These are phyloP conservation scores for Stephanodiscus minutulus DNA, from an alignment of 108 stramenopile genomes.

Conservation along the genomic window DNA sequence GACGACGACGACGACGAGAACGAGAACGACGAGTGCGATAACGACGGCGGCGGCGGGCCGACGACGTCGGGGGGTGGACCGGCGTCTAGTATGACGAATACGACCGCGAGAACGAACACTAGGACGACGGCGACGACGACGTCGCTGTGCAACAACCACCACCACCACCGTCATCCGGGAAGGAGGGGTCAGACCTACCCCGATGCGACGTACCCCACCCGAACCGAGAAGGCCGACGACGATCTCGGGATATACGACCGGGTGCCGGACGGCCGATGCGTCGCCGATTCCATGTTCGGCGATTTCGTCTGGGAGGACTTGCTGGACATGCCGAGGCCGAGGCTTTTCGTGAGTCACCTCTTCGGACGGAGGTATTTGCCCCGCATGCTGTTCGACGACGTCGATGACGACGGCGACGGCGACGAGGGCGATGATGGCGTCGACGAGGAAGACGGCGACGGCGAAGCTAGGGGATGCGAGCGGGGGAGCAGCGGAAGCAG, in stretches of 20 bases:
- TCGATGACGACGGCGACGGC: not conserved
- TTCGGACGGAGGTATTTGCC: slow-evolving; percentile 26
- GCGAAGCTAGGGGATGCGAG: too few relatives aligned
- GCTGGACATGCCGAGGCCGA: slow-evolving; percentile 21
- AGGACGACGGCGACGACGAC: not conserved
- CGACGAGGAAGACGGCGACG: too few relatives aligned
- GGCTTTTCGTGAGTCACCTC: slow-evolving; percentile 37
- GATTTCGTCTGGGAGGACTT: slow-evolving; percentile 38
- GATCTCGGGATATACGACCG: slow-evolving; percentile 2
- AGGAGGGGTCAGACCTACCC: slow-evolving; percentile 36
- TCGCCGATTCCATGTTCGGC: slow-evolving; percentile 16
- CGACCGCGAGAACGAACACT: not conserved
- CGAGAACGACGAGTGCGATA: not conserved
- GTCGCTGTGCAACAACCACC: not conserved
- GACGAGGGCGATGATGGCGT: not conserved
- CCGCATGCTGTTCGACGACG: slow-evolving; percentile 11
- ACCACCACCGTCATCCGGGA: not conserved
- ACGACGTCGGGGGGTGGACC: too few relatives aligned
- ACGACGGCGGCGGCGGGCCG: not conserved
- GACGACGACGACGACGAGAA: slow-evolving; percentile 8
- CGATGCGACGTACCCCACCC: slow-evolving; percentile 22
- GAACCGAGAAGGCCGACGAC: slow-evolving; percentile 10
- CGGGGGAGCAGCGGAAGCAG: not conserved
- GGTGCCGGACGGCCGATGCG: not conserved
- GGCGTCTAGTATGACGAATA: slow-evolving; percentile 14